phyloP scores from a whole-genome alignment of 176 grass and related monocot genomes.

The Elaeis guineensis region DNA sequence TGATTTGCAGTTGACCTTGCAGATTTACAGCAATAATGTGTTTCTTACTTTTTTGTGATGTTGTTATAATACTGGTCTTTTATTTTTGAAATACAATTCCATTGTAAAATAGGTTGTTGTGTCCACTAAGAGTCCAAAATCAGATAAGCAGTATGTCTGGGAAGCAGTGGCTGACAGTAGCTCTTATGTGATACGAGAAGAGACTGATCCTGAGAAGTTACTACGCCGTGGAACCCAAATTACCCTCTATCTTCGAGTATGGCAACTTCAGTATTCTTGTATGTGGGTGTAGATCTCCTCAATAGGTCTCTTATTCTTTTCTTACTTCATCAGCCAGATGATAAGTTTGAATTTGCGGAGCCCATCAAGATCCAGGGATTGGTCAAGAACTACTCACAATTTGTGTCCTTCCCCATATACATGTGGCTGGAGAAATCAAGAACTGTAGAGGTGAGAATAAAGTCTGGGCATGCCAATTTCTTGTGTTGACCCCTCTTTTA shows the following conservation, averaged over 20 bases:
- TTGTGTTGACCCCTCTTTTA: neutral
- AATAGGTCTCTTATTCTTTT: constrained; percentile 13
- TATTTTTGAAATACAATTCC: too few species aligned
- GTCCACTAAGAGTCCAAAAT: constrained; percentile 84
- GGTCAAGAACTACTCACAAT: constrained; percentile 92
- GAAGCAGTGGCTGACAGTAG: constrained; percentile 85
- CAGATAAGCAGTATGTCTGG: constrained; percentile 86
- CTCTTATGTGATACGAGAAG: constrained; percentile 79
- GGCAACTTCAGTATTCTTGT: neutral
- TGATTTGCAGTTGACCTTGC: too few species aligned
- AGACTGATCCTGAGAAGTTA: constrained; percentile 80
- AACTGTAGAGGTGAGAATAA: constrained; percentile 56
- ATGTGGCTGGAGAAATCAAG: constrained; percentile 89
- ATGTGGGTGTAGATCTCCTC: neutral
- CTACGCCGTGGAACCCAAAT: constrained; percentile 74
- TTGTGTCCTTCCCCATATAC: constrained; percentile 94
- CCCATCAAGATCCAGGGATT: constrained; percentile 62
- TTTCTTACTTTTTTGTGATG: too few species aligned
- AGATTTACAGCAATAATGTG: too few species aligned
- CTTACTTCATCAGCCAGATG: constrained; percentile 46
- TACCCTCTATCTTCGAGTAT: constrained; percentile 74
- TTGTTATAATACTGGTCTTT: too few species aligned
- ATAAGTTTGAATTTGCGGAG: constrained; percentile 83
- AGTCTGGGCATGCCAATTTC: too few species aligned
- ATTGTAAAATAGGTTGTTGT: constrained; percentile 50